phyloP scores from a whole-genome alignment of 2,329 filamentous ascomycete genomes.

The Aspergillus sp. region DNA sequence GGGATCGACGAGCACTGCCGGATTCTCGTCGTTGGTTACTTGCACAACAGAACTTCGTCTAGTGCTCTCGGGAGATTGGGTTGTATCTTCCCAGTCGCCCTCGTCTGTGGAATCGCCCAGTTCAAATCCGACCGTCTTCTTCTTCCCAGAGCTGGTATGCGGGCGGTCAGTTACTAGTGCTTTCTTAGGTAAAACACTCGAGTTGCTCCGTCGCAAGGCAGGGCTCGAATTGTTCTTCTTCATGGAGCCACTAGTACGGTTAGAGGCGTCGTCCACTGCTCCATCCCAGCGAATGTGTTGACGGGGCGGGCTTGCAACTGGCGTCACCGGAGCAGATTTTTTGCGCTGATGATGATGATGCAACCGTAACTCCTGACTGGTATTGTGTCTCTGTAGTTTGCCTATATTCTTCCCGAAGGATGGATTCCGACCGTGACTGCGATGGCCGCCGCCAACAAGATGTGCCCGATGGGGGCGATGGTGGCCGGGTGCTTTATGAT shows the following conservation, averaged over 20 bases:
- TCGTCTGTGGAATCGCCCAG: conserved; percentile 46
- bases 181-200: conserved; percentile 41
- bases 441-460: conserved; percentile 42
- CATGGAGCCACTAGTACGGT: conserved; percentile 37
- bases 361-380: conserved; percentile 22
- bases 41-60: conserved; percentile 45
- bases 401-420: conserved; percentile 46
- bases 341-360: conserved; percentile 51
- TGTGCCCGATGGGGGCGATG: conserved; percentile 42
- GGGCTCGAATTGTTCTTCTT: conserved; percentile 49
- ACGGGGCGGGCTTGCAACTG: conserved; percentile 40
- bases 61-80: conserved; percentile 49
- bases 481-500: conserved; percentile 28
- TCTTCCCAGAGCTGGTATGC: conserved; percentile 37
- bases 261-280: conserved; percentile 32
- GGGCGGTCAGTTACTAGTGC: conserved; percentile 35
- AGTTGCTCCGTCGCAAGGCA: conserved; percentile 40
- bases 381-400: conserved; percentile 40
- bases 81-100: conserved; percentile 50
- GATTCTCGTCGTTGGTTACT: conserved; percentile 36
- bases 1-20: conserved; percentile 37
- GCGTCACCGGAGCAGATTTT: conserved; percentile 47
- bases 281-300: conserved; percentile 45
- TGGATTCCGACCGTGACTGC: conserved; percentile 28
- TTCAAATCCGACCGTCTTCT: conserved; percentile 50